These are phyloP conservation scores for Puccinellia tenuiflora DNA, from an alignment of 176 grass and related monocot species.

Conservation along the genomic window DNA sequence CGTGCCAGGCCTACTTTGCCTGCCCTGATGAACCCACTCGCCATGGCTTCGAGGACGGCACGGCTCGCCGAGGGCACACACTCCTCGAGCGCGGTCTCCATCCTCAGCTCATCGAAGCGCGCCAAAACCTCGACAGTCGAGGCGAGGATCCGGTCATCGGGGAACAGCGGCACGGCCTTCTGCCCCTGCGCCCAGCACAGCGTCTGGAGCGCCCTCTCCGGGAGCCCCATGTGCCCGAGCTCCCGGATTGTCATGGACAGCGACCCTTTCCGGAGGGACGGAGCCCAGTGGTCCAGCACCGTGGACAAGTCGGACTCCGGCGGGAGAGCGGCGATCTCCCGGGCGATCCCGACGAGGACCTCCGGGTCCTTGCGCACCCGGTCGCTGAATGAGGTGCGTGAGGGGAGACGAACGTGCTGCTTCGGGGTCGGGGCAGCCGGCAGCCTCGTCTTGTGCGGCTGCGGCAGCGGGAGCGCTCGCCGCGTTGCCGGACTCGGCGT, in stretches of 20 bases:
- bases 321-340: slow-evolving; percentile 50
- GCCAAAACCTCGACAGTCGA: slow-evolving; percentile 64
- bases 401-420: slow-evolving; percentile 38
- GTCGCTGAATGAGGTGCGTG: slow-evolving; percentile 47
- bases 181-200: slow-evolving; percentile 69
- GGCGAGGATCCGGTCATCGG: slow-evolving; percentile 58
- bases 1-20: slow-evolving; percentile 43
- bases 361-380: slow-evolving; percentile 60
- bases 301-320: slow-evolving; percentile 27
- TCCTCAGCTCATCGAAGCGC: slow-evolving; percentile 37
- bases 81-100: slow-evolving; percentile 39
- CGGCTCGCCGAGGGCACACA: slow-evolving; percentile 60
- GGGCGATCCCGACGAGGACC: slow-evolving; percentile 57
- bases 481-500: slow-evolving; percentile 26
- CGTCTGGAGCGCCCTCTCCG: slow-evolving; percentile 59
- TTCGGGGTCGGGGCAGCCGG: slow-evolving; percentile 37
- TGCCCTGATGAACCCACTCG: slow-evolving; percentile 54
- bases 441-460: slow-evolving; percentile 43
- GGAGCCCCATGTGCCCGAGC: slow-evolving; percentile 77
- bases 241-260: slow-evolving; percentile 80
- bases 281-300: slow-evolving; percentile 56
- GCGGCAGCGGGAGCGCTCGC: slow-evolving; percentile 41
- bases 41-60: slow-evolving; percentile 66
- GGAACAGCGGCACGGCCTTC: slow-evolving; percentile 40
- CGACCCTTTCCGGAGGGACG: slow-evolving; percentile 76